Conservation (phyloP, 352 stramenopile species). For the Globisporangium nagaii region DNA sequence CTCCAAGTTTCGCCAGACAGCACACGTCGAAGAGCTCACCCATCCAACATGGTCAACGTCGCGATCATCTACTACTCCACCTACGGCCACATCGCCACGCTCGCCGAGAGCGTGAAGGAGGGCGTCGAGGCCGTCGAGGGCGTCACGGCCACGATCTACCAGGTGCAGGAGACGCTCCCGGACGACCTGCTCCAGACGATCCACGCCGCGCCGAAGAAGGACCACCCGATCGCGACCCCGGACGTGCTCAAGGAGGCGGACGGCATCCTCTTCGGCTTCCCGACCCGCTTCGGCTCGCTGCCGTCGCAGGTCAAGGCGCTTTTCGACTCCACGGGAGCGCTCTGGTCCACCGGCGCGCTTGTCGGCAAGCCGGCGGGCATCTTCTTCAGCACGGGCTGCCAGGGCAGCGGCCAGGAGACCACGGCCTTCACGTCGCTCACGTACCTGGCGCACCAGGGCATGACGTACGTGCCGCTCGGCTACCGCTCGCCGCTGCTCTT, state of each 20-base stretch:
- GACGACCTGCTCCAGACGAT: slow-evolving; percentile 72
- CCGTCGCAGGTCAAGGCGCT: slow-evolving; percentile 74
- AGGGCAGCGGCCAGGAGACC: slow-evolving; percentile 77
- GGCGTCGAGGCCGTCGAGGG: slow-evolving; percentile 56
- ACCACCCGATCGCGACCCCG: slow-evolving; percentile 46
- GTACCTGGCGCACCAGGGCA: slow-evolving; percentile 74
- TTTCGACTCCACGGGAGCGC: slow-evolving; percentile 55
- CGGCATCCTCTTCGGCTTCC: slow-evolving; percentile 83
- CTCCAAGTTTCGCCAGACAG: neutral
- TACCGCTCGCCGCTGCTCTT: slow-evolving; percentile 26
- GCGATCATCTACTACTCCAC: slow-evolving; percentile 75
- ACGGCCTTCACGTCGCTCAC: slow-evolving; percentile 56
- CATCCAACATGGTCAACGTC: slow-evolving; percentile 44
- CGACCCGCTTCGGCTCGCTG: slow-evolving; percentile 75
- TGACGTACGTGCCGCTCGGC: slow-evolving; percentile 76
- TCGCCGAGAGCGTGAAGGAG: slow-evolving; percentile 57
- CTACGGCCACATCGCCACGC: slow-evolving; percentile 65
- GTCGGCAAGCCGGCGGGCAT: slow-evolving; percentile 66
- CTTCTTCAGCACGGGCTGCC: slow-evolving; percentile 59
- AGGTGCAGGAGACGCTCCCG: slow-evolving; percentile 63
- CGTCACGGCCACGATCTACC: slow-evolving; percentile 44
- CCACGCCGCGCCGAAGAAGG: slow-evolving; percentile 55
- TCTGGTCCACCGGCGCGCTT: slow-evolving; percentile 62
- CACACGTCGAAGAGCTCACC: neutral
- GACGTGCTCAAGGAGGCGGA: slow-evolving; percentile 56